These are phyloP conservation scores for Carex littledalei DNA, from an alignment of 176 grass and related monocot genomes.

Conservation along the genomic window DNA sequence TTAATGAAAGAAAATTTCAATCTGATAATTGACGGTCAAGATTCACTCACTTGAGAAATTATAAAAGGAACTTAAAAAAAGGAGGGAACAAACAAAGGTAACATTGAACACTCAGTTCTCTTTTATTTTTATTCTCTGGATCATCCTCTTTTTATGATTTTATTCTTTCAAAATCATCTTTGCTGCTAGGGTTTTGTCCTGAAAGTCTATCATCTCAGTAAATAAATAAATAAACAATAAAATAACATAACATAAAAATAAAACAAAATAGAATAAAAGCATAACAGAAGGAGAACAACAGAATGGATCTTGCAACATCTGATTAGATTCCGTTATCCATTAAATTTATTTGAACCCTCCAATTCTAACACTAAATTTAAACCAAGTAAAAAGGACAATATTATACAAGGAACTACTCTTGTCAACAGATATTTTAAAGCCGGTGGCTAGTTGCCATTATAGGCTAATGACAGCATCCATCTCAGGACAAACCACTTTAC, in stretches of 20 bases:
- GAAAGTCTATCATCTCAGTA: not conserved
- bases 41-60: not conserved
- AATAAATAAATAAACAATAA: not conserved
- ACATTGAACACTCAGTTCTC: not conserved
- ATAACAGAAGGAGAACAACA: not conserved
- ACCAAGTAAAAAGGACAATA: not conserved
- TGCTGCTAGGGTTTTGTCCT: not conserved
- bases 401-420: not conserved
- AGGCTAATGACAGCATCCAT: not conserved
- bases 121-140: constrained; percentile 6
- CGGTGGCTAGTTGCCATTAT: not conserved
- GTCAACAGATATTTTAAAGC: not conserved
- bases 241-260: not conserved
- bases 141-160: not conserved
- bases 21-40: not conserved
- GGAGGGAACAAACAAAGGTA: not conserved
- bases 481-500: not conserved
- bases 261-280: constrained; percentile 1
- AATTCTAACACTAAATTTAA: not conserved
- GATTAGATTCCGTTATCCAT: not conserved
- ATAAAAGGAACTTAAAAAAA: not conserved
- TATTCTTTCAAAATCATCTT: not conserved
- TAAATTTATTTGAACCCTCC: not conserved
- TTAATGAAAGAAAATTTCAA: not conserved
- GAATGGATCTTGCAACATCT: not conserved